Conservation (phyloP, 805 yeast species). For the Pichia kluyveri region DNA sequence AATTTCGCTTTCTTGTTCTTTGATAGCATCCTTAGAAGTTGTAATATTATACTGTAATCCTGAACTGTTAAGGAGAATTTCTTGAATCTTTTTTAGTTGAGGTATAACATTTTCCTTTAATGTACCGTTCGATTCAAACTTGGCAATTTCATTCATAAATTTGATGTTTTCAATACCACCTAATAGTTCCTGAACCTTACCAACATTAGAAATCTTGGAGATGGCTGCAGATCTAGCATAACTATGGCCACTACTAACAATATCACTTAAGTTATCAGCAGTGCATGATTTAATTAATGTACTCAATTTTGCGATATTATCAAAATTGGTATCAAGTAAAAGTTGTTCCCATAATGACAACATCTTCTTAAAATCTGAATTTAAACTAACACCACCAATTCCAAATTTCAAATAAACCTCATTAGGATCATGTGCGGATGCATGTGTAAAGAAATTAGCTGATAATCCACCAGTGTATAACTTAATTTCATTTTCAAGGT, state of each 20-base stretch:
- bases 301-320: constrained; percentile 56
- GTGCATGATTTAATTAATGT: constrained; percentile 66
- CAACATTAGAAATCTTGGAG: constrained; percentile 52
- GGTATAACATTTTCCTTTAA: constrained; percentile 56
- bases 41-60: constrained; percentile 48
- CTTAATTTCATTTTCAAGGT: constrained; percentile 78
- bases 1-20: constrained; percentile 29
- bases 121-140: constrained; percentile 39
- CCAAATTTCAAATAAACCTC: constrained; percentile 45
- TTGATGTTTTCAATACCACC: constrained; percentile 73
- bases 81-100: constrained; percentile 44
- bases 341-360: constrained; percentile 62
- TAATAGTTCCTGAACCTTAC: constrained; percentile 52
- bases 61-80: constrained; percentile 32
- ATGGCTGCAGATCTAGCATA: constrained; percentile 66
- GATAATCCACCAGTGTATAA: constrained; percentile 77
- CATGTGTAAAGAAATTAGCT: constrained; percentile 47
- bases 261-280: constrained; percentile 65
- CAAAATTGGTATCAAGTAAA: constrained; percentile 59
- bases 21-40: constrained; percentile 39
- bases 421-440: constrained; percentile 42
- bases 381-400: constrained; percentile 62
- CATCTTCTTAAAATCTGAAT: constrained; percentile 50
- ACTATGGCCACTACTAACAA: constrained; percentile 84
- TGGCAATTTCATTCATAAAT: constrained; percentile 53